A percentile compares a stretch with the other conserved stretches of the same genome.
Conservation (phyloP, 495 filamentous ascomycete genomes). For the Neurospora cerealis region DNA sequence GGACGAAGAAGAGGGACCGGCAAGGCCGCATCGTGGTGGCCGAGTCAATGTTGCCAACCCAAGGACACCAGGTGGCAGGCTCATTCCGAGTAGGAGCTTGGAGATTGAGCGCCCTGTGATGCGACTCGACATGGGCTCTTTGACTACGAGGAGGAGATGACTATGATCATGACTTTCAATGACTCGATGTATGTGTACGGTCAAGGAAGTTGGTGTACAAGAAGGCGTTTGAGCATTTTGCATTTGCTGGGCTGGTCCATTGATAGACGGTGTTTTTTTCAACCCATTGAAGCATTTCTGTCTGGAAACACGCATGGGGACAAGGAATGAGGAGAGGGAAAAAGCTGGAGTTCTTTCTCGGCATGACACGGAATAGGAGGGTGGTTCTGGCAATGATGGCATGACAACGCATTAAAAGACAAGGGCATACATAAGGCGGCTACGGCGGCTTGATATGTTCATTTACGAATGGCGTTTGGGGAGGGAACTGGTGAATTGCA, state of each 20-base stretch:
- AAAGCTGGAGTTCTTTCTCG: background rate
- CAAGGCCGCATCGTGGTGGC: constrained; percentile 32
- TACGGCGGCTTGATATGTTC: background rate
- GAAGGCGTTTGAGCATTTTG: background rate
- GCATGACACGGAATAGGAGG: background rate
- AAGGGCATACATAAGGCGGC: background rate
- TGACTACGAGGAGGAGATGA: background rate
- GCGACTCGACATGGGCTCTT: constrained; percentile 21
- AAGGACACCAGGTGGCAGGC: constrained; percentile 39
- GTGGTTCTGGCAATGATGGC: background rate
- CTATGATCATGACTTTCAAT: background rate
- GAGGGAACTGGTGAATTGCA: background rate
- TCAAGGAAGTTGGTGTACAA: background rate
- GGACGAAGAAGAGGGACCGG: constrained; percentile 25
- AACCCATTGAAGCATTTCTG: background rate
- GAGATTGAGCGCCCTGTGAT: constrained; percentile 35
- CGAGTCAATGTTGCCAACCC: constrained; percentile 47
- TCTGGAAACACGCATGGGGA: background rate
- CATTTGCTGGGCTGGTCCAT: background rate
- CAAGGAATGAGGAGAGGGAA: background rate
- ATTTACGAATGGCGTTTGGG: background rate
- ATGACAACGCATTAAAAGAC: background rate
- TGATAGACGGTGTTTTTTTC: background rate
- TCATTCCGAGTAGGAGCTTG: constrained; percentile 37
- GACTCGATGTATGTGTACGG: background rate